Base-by-base conservation (phyloP, 169 alveolate genomes). In the Amoebophrya sp. region DNA sequence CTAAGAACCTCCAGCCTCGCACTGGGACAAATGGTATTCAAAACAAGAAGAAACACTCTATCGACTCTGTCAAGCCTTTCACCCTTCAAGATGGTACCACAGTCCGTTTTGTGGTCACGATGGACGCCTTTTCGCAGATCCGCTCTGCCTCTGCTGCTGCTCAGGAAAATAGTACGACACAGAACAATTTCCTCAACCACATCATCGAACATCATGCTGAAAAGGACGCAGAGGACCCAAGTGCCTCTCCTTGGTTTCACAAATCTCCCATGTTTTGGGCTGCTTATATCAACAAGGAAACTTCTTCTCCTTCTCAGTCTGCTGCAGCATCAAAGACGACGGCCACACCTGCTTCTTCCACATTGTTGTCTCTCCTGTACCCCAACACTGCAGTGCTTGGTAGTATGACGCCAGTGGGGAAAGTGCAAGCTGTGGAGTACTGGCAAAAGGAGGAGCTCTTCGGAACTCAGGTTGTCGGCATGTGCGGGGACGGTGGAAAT, bases 401-500 rank as follows among this genome's bases (percentile, higher is more conserved):
- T 26, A 6, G 33, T 1, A 65, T 65, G 83, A 65, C 83, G 12
- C 83, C 83, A 36, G 33, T 6, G 39, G 83, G 83, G 33, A 65
- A 65, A 65, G 83, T 65, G 83, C 36, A 65, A 36, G 83, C 83
- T 29, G 83, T 65, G 33, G 33, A 65, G 33, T 65, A 12, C 33
- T 65, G 83, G 83, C 83, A 65, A 26, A 65, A 65, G 83, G 83
- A 65, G n/a, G 26, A 65, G 2, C 36, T 65, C 2, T 65, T 65
- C 33, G 83, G 83, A 18, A 65, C 18, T 1, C 83, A 41, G 40
- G 92, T 91, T 41, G 95, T 94, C 12, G 97, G 97, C 89, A 96
- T 96, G 98, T 96, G 98, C 65, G 98, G 98, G n/a, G 98, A 97
- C 93, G 98, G 98, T 33, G 98, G 98, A 0, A 97, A 97, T 92